Base-by-base conservation (phyloP, 2,329 filamentous ascomycete genomes). In the Trichoderma koningii region DNA sequence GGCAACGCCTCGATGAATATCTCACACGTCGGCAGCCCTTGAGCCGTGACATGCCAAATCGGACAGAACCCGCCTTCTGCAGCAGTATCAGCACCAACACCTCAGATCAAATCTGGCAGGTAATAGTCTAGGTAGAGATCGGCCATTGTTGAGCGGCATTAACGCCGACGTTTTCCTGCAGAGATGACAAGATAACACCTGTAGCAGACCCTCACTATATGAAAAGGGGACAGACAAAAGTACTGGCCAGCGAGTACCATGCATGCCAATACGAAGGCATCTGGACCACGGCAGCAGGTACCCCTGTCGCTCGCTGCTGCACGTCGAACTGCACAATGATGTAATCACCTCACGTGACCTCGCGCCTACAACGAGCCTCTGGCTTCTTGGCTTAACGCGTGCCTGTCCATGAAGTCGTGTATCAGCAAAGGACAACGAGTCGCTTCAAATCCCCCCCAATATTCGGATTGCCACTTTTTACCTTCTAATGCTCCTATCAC, bases 341-440 rank as follows among this genome's bases (percentile, higher is more conserved):
- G 56, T 26, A 60, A 41, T 6, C 26, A 0, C 1, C 15, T n/a
- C 61, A 64, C 61, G 61, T 64, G 61, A 64, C 44, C 55, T 64
- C 61, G 61, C 61, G 61, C 61, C 41, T 50, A 17, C 10, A 21
- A 56, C 61, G 51, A 30, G 44, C 19, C 19, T 45, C 61, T 19
- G 6, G n/a, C 17, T 38, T 30, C 15, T 44, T 3, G 23, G 34
- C 14, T 34, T 19, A 48, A 64, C 62, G 53, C 62, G 62, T 57
- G 52, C 53, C 53, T n/a, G 15, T 26, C 7, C 41, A 45, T 21
- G 19, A 19, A 41, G 34, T 26, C 21, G 7, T 45, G 15, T 45
- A 19, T 19, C 7, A 38, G 6, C 19, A 17, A 6, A 7, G 34
- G 15, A 28, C 5, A 44, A 19, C 19, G 26, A 28, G 21, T 50